Evolutionary conservation across 331 rosid genomes (phyloP), one percentile per base, ranked within the genome.

Genomic region (Rosa hybrid): DNA sequence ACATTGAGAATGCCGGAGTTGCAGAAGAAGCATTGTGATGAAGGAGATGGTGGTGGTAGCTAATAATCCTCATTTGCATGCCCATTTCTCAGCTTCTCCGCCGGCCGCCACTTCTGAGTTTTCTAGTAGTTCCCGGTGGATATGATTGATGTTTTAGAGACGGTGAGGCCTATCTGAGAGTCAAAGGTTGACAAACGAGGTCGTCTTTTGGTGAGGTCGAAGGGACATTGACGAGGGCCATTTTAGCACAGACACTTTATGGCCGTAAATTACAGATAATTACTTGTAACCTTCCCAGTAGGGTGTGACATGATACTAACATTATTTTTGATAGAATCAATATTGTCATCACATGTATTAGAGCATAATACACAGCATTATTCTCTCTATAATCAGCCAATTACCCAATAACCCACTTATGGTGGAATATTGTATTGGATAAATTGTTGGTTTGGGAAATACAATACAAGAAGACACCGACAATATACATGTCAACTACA

Each of bases 171-270:
- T 23, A n/a, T 50, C 18, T 13, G 56, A 50, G 27, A 45, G 3
- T 8, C 6, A 2, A 12, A 13, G 12, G n/a, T 4, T 53, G 67
- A 14, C 11, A 67, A 41, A 74, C 45, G 70, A 60, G 71, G 20
- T 25, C 20, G 82, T 59, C 94, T 77, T 77, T 89, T 92, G 77
- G 87, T 49, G 82, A 63, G 44, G 45, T 77, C 86, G 70, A 89
- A 86, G 68, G 86, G 97, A 13, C 92, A 56, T 75, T 3, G 42
- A 18, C 7, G 2, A 8, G 75, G 59, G 44, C 4, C 71, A 59
- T 38, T 63, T 63, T n/a, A 44, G 53, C 41, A 74, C 53, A 39
- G 68, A 39, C 7, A 1, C n/a, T n/a, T 12, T 21, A 38, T 23
- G n/a, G 12, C 53, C 1, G 5, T 62, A 5, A 4, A 62, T 62